Evolutionary conservation across 139 green algal species (phyloP), one percentile per base, ranked within the genome.

Genomic region (Parachlorella kessleri): DNA sequence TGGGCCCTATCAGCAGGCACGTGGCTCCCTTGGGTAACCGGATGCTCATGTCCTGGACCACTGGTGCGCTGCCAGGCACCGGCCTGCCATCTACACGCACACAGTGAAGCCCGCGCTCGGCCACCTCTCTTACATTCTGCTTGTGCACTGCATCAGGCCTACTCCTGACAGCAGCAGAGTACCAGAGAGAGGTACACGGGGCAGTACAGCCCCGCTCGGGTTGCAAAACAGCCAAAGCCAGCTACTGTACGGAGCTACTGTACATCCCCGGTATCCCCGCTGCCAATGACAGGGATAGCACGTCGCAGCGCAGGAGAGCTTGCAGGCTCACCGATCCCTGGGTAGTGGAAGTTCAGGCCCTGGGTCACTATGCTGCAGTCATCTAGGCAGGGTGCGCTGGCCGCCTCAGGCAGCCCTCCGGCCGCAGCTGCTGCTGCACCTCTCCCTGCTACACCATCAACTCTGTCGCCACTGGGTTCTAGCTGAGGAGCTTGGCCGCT

Each of bases 61-160:
- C 84, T 0, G 94, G 90, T 0, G 87, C 80, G 24, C 85, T 55
- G 33, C 85, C 89, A 6, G 88, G 81, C 37, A 96, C 75, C 37
- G 94, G 94, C 3, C 86, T 83, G 21, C 94, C 94, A 86, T 98
- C 94, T 97, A n/a, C n/a, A n/a, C n/a, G n/a, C n/a, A n/a, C n/a
- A n/a, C n/a, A n/a, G n/a, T n/a, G n/a, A n/a, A n/a, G n/a, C n/a
- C n/a, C n/a, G n/a, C n/a, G n/a, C n/a, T n/a, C n/a, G n/a, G n/a
- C n/a, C n/a, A n/a, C n/a, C n/a, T n/a, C n/a, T n/a, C n/a, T n/a
- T n/a, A n/a, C n/a, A n/a, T n/a, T n/a, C n/a, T n/a, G n/a, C n/a
- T n/a, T n/a, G n/a, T n/a, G 24, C 64, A 53, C 9, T n/a, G 65
- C 24, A 36, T 39, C 2, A 76, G 2, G 14, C 40, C 8, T 55